Evolutionary conservation across 306 rosid genomes (phyloP).

Genomic region (Castanea sativa): DNA sequence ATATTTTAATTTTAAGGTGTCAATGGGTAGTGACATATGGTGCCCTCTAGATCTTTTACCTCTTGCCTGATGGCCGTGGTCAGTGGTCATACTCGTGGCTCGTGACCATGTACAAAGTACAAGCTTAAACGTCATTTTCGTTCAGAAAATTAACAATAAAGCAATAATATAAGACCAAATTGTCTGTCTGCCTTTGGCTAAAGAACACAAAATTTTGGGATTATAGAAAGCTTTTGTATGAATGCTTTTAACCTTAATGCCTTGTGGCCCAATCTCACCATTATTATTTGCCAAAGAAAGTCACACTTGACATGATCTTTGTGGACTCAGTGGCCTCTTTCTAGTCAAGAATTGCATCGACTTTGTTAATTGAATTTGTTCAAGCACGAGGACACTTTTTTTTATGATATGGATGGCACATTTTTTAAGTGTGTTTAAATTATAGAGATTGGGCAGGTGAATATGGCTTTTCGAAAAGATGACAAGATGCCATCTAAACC

Average conservation of each 20-base stretch:
- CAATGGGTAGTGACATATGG: no score
- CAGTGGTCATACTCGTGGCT: no score
- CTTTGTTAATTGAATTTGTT: slow-evolving; percentile 19
- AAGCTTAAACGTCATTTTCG: background rate
- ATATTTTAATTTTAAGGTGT: no score
- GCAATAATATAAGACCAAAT: background rate
- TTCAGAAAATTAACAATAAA: background rate
- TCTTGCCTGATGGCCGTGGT: no score
- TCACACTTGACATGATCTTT: background rate
- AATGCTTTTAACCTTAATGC: background rate
- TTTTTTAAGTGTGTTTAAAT: slow-evolving; percentile 2
- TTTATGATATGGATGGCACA: slow-evolving; percentile 21
- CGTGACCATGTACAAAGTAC: background rate
- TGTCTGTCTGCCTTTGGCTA: background rate
- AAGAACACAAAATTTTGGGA: background rate
- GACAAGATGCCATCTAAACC: slow-evolving; percentile 15
- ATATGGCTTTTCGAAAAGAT: slow-evolving; percentile 10
- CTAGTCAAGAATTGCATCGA: slow-evolving; percentile 5
- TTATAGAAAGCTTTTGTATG: background rate
- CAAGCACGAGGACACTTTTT: slow-evolving; percentile 24
- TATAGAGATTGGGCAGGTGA: background rate
- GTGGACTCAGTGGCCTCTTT: background rate
- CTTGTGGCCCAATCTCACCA: background rate
- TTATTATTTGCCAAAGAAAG: background rate
- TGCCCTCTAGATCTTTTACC: no score